Conservation (phyloP, 2,329 filamentous ascomycete genomes). For the Fusarium agapanthi region DNA sequence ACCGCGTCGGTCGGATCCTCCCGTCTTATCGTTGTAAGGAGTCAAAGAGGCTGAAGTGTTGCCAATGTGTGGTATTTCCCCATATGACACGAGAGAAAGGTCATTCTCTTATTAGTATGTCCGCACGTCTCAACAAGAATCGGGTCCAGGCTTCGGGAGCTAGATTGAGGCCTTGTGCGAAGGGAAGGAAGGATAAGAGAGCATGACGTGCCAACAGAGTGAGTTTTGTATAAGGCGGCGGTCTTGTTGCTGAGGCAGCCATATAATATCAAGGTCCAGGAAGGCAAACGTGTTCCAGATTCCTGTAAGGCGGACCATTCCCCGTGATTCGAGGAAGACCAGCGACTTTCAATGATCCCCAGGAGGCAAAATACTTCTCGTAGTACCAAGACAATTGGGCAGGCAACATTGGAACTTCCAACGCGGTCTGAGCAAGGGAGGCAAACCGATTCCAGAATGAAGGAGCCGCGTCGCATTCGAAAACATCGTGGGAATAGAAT, state of each 20-base stretch:
- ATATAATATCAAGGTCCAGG: no score
- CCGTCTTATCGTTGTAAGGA: neutral
- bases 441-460: neutral
- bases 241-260: neutral
- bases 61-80: rapidly evolving
- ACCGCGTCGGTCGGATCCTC: neutral
- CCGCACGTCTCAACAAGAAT: no score
- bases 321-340: rapidly evolving
- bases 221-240: neutral
- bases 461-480: neutral
- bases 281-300: no score
- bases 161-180: neutral
- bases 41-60: neutral
- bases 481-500: neutral
- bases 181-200: neutral
- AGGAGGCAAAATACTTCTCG: neutral
- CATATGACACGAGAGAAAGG: neutral
- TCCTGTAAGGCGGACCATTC: no score
- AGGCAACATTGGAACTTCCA: neutral
- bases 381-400: neutral
- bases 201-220: neutral
- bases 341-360: rapidly evolving
- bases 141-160: neutral
- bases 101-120: rapidly evolving
- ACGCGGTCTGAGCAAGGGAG: rapidly evolving